phyloP scores from a whole-genome alignment of 2,329 filamentous ascomycete species.

The Aspergillus tamarii region DNA sequence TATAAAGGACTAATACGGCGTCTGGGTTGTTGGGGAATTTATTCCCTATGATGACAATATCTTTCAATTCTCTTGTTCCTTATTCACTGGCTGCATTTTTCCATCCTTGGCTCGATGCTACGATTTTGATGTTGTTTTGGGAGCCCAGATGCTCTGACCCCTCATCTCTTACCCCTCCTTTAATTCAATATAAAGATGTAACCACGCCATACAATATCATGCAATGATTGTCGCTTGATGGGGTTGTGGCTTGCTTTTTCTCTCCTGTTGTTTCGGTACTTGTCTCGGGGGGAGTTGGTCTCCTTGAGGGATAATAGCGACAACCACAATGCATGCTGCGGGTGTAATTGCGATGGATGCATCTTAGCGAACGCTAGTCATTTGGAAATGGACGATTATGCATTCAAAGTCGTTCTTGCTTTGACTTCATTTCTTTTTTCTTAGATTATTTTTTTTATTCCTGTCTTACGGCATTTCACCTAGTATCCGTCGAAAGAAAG shows the following conservation, averaged over 20 bases:
- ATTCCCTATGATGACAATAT: slow-evolving; percentile 24
- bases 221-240: slow-evolving; percentile 22
- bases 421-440: neutral
- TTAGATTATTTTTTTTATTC: slow-evolving; percentile 8
- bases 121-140: slow-evolving; percentile 21
- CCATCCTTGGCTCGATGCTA: slow-evolving; percentile 21
- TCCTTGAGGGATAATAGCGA: slow-evolving; percentile 3
- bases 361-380: slow-evolving; percentile 3
- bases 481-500: slow-evolving; percentile 16
- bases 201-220: slow-evolving; percentile 29
- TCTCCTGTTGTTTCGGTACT: neutral
- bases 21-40: slow-evolving; percentile 34
- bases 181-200: slow-evolving; percentile 32
- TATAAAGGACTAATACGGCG: slow-evolving; percentile 45
- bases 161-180: slow-evolving; percentile 16
- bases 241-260: slow-evolving; percentile 3
- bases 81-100: slow-evolving; percentile 21
- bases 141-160: slow-evolving; percentile 18
- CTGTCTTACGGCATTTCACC: slow-evolving; percentile 12
- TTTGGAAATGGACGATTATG: slow-evolving; percentile 1
- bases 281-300: neutral
- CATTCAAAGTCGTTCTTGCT: neutral
- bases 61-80: slow-evolving; percentile 22
- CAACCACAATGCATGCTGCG: neutral
- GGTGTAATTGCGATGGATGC: slow-evolving; percentile 6